Base-by-base conservation (phyloP, 2,329 filamentous ascomycete genomes). In the Paecilomyces dactylethromorphus region DNA sequence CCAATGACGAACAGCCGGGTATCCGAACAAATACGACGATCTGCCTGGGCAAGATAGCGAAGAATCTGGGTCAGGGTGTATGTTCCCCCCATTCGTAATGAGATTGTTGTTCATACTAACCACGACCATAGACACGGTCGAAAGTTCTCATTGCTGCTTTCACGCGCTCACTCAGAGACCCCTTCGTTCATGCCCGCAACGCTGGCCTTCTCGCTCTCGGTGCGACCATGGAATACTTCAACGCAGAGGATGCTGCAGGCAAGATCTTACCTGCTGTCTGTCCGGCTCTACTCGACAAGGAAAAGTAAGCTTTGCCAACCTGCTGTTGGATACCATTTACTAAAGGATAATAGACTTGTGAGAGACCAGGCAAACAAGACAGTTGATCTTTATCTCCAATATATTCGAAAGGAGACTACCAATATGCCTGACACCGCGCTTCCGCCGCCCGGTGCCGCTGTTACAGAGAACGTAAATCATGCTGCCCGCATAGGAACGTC, bases 21-120 rank as follows among this genome's bases (percentile, higher is more conserved):
- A 99, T 99, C 64, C 86, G 94, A 62, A 99, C 94, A 8, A 99
- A 99, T 72, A 99, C 94, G 0, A 99, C 94, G 1, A 99, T 99
- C 58, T 97, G 93, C 71, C 78, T 99, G 0, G 94, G 94, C 22
- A 97, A 97, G 70, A 97, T 99, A 66, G 92, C 94, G 13, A 92
- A 91, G 66, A 89, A 96, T 67, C 80, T 99, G 0, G 91, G 91
- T 1, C 80, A 84, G 1, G 79, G 78, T 64, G 81, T 84, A 74
- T 57, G 72, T 68, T 32, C 3, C 31, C 12, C 13, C 3, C 21
- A 49, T 26, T 52, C 26, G 26, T 29, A 5, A 26, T 50, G 45
- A 51, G 33, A 5, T 7, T n/a, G 3, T 45, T 13, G n/a, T 52
- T 11, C 10, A 49, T 65, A 54, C 69, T 78, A 52, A 78, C 56